Percentiles rank a stretch among this genome's conserved stretches.
Evolutionary conservation across 2,329 filamentous ascomycete species (phyloP).

Genomic region (Monosporascus sp.): DNA sequence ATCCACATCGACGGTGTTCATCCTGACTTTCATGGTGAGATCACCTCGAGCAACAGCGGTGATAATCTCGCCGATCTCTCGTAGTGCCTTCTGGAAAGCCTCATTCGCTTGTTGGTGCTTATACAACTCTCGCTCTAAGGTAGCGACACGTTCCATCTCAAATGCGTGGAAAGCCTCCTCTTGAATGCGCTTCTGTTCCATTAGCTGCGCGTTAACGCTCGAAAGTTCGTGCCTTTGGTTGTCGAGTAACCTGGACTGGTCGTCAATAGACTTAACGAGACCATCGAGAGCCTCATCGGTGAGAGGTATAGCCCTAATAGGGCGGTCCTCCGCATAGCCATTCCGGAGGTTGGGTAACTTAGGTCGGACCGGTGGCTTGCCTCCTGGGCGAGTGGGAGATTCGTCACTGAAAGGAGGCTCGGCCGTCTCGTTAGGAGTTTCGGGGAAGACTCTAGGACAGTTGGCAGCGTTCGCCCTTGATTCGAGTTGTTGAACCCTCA

Average conservation of each 20-base stretch:
- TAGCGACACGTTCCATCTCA: conserved; percentile 81
- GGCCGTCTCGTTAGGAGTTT: conserved; percentile 74
- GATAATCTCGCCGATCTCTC: conserved; percentile 96
- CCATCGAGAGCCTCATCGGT: conserved; percentile 81
- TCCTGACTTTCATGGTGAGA: conserved; percentile 92
- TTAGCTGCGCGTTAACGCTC: conserved; percentile 78
- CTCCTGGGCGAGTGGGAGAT: conserved; percentile 40
- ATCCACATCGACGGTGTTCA: conserved; percentile 95
- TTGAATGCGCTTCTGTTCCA: conserved; percentile 80
- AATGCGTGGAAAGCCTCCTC: conserved; percentile 77
- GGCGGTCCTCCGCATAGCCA: conserved; percentile 27
- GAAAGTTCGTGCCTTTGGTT: conserved; percentile 82
- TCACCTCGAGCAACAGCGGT: conserved; percentile 94
- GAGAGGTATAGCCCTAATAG: conserved; percentile 47
- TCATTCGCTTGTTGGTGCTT: conserved; percentile 98
- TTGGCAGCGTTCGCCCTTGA: conserved; percentile 62
- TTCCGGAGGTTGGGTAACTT: conserved; percentile 40
- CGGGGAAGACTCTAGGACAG: conserved; percentile 61
- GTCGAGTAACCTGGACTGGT: conserved; percentile 88
- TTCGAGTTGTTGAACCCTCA: conserved; percentile 79
- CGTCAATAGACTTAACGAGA: conserved; percentile 84
- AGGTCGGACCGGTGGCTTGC: conserved; percentile 31
- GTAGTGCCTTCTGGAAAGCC: conserved; percentile 94
- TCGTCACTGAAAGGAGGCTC: conserved; percentile 61
- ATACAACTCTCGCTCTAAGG: conserved; percentile 86